Evolutionary conservation across 192 early-diverging fungal genomes (phyloP).

Genomic region (Pecoramyces ruminantium): DNA sequence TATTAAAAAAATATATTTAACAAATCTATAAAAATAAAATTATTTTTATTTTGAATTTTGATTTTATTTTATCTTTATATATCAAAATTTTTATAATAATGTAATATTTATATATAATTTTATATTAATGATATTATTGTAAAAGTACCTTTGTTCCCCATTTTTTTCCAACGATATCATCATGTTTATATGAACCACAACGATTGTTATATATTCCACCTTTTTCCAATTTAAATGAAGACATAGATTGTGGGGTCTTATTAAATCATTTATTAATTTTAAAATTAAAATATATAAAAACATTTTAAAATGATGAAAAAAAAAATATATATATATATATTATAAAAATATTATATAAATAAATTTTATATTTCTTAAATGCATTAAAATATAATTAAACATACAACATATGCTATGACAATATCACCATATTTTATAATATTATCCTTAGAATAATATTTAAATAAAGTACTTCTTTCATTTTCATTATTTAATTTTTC

Average conservation of each 20-base stretch:
- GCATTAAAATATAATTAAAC: no score
- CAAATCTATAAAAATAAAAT: no score
- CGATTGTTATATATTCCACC: slow-evolving; percentile 54
- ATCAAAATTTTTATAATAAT: no score
- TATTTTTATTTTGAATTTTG: not conserved
- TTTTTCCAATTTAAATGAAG: slow-evolving; percentile 31
- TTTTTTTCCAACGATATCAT: slow-evolving; percentile 69
- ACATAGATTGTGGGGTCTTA: slow-evolving; percentile 56
- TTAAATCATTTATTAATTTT: no score
- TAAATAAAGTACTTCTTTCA: not conserved
- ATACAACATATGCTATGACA: slow-evolving; percentile 58
- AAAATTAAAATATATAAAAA: no score
- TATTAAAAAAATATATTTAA: no score
- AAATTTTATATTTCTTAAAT: no score
- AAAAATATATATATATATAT: no score
- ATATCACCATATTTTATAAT: slow-evolving; percentile 61
- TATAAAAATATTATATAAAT: not conserved
- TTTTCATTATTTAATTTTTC: not conserved
- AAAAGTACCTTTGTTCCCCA: slow-evolving; percentile 59
- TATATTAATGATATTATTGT: no score
- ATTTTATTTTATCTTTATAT: no score
- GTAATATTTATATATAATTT: no score
- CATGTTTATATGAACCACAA: slow-evolving; percentile 63
- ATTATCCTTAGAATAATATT: not conserved
- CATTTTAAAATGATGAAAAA: no score